These are phyloP conservation scores for Leersia perrieri DNA, from an alignment of 176 grass and related monocot species.

Conservation along the genomic window DNA sequence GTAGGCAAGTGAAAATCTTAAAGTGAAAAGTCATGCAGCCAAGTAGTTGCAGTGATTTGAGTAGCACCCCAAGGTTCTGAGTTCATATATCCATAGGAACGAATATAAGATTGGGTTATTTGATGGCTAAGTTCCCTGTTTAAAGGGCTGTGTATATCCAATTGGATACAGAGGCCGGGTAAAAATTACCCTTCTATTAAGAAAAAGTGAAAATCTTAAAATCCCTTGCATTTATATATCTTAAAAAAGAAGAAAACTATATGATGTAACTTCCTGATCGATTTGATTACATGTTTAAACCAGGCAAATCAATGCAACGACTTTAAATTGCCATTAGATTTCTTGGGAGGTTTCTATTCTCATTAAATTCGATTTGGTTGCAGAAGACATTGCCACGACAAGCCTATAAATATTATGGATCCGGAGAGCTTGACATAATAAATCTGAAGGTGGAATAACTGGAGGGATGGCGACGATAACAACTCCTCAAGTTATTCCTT, in stretches of 20 bases:
- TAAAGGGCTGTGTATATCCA: no score
- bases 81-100: no score
- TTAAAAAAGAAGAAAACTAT: not conserved
- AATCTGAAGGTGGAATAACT: not conserved
- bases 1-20: no score
- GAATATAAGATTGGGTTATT: no score
- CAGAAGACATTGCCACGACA: not conserved
- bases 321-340: not conserved
- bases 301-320: not conserved
- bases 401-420: constrained; percentile 12
- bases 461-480: constrained; percentile 57
- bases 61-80: no score
- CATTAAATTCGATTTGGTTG: not conserved
- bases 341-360: not conserved
- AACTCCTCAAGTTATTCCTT: constrained; percentile 56
- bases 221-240: no score
- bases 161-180: no score
- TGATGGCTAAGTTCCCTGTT: no score
- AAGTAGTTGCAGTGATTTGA: no score
- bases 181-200: no score
- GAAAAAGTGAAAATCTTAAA: no score
- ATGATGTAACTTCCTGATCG: not conserved
- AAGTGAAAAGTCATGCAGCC: no score
- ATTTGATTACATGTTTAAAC: not conserved
- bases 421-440: not conserved